Conservation (phyloP, 805 yeast genomes). For the Priceomyces haplophilus region DNA sequence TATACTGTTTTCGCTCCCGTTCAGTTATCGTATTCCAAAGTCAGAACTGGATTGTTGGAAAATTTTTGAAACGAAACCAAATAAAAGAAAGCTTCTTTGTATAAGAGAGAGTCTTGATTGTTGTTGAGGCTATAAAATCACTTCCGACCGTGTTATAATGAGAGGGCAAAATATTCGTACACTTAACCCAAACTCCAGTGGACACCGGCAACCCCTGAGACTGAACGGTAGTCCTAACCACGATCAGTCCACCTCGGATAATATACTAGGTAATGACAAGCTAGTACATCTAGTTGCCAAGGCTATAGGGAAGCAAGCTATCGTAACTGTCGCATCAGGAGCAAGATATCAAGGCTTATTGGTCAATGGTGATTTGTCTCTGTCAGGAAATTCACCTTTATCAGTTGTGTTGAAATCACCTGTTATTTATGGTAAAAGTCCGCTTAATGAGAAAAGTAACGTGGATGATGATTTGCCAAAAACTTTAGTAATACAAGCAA, state of each 20-base stretch:
- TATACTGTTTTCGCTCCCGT: neutral
- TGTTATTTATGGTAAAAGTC: slow-evolving; percentile 27
- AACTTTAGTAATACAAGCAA: slow-evolving; percentile 44
- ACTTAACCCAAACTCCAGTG: slow-evolving; percentile 13
- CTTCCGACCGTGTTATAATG: slow-evolving; percentile 10
- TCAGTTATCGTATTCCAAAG: neutral
- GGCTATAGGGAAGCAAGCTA: slow-evolving; percentile 54
- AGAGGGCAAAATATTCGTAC: slow-evolving; percentile 22
- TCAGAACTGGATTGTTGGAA: too few relatives aligned
- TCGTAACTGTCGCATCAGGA: slow-evolving; percentile 63
- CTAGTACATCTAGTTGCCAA: slow-evolving; percentile 52
- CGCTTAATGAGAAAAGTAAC: slow-evolving; percentile 25
- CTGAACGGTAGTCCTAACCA: slow-evolving; percentile 9
- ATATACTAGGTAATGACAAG: slow-evolving; percentile 42
- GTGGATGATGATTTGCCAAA: slow-evolving; percentile 37
- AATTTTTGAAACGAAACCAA: too few relatives aligned
- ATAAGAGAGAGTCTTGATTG: neutral
- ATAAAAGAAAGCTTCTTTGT: too few relatives aligned
- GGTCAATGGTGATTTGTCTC: slow-evolving; percentile 41
- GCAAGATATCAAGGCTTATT: slow-evolving; percentile 57
- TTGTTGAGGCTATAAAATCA: neutral
- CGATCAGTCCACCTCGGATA: slow-evolving; percentile 5
- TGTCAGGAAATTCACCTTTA: slow-evolving; percentile 38
- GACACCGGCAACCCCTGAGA: slow-evolving; percentile 26
- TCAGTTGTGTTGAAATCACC: slow-evolving; percentile 59